phyloP scores from a whole-genome alignment of 75 land plant species.

The Isoetes taiwanensis region DNA sequence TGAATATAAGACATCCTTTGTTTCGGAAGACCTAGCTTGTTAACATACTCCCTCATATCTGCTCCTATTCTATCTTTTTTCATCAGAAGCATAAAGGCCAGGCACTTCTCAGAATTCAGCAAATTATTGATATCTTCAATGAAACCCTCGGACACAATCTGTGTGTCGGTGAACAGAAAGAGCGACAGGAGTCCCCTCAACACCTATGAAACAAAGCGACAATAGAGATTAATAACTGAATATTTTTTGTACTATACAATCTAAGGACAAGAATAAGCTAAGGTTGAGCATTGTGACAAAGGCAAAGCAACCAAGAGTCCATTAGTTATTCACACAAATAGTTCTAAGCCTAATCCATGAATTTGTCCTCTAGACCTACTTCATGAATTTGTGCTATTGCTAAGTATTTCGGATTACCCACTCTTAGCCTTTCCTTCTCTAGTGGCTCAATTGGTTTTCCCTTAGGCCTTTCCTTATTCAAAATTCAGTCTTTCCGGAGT shows the following conservation, averaged over 20 bases:
- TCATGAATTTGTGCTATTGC: too few species aligned
- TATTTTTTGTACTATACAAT: too few species aligned
- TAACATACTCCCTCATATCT: conserved; percentile 29
- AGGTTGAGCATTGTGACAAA: too few species aligned
- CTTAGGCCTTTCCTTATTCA: too few species aligned
- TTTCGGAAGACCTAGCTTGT: conserved; percentile 21
- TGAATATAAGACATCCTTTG: conserved; percentile 19
- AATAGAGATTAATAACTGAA: neutral
- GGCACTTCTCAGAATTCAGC: conserved; percentile 26
- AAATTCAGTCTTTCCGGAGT: too few species aligned
- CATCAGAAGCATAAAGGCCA: conserved; percentile 13
- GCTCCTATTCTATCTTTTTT: conserved; percentile 22
- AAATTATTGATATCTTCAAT: conserved; percentile 27
- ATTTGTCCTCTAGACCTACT: neutral
- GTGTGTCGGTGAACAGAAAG: conserved; percentile 26
- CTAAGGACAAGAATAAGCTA: too few species aligned
- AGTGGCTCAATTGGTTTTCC: too few species aligned
- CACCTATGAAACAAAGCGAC: conserved; percentile 18
- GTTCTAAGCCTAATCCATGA: too few species aligned
- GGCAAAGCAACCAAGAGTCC: too few species aligned
- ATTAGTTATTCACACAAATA: neutral
- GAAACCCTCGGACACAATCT: conserved; percentile 27
- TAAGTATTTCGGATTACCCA: too few species aligned
- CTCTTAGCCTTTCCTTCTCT: too few species aligned
- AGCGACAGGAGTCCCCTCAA: conserved; percentile 13